Evolutionary conservation across 257 asterid genomes (phyloP).

Genomic region (Eustoma russellianum): DNA sequence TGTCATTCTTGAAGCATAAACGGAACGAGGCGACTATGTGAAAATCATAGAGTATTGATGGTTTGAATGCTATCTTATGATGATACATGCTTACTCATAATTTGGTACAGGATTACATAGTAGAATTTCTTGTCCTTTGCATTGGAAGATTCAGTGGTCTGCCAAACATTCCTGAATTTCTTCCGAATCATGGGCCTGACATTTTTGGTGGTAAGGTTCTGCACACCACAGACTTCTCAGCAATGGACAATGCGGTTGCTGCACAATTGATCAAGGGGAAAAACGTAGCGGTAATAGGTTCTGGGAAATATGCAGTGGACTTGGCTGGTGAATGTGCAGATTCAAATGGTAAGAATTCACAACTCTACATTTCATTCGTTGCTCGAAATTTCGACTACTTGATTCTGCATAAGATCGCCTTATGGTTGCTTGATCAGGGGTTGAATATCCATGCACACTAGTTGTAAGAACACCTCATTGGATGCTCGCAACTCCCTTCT

Average conservation of each 20-base stretch:
- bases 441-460: conserved; percentile 48
- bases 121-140: conserved; percentile 50
- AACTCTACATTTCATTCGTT: too few species aligned
- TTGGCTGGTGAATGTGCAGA: conserved; percentile 35
- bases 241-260: conserved; percentile 39
- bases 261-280: conserved; percentile 47
- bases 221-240: conserved; percentile 52
- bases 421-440: conserved; percentile 20
- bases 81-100: not conserved
- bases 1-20: too few species aligned
- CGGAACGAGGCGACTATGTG: too few species aligned
- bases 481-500: conserved; percentile 25
- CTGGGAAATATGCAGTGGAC: conserved; percentile 52
- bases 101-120: conserved; percentile 33
- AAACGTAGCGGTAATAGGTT: conserved; percentile 36
- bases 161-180: conserved; percentile 45
- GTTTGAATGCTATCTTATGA: not conserved
- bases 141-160: conserved; percentile 61
- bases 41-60: too few species aligned
- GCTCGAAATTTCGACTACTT: too few species aligned
- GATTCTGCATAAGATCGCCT: not conserved
- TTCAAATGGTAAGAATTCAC: conserved; percentile 28
- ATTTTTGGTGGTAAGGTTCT: conserved; percentile 45
- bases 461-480: conserved; percentile 46
- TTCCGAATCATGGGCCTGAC: conserved; percentile 39